These are phyloP conservation scores for Nakazawaea pomicola DNA, from an alignment of 805 yeast genomes.

Conservation along the genomic window DNA sequence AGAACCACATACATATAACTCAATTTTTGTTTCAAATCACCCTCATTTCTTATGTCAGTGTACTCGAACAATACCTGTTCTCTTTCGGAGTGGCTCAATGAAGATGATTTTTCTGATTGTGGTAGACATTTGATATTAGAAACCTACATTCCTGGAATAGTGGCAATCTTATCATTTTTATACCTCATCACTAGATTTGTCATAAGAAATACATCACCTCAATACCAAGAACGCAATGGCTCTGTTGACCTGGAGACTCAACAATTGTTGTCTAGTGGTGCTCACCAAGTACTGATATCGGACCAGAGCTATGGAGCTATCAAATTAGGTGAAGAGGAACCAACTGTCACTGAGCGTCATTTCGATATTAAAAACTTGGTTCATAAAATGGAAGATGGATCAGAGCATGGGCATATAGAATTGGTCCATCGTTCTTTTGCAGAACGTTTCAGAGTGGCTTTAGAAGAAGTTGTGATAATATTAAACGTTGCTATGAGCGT, in stretches of 20 bases:
- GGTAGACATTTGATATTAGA: slow-evolving; percentile 35
- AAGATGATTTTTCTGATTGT: slow-evolving; percentile 48
- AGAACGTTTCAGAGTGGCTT: slow-evolving; percentile 51
- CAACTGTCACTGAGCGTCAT: slow-evolving; percentile 47
- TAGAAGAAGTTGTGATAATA: slow-evolving; percentile 37
- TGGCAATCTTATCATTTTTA: slow-evolving; percentile 9
- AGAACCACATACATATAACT: too few species aligned
- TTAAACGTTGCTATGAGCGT: slow-evolving; percentile 32
- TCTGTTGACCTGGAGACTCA: slow-evolving; percentile 10
- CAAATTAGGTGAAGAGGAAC: slow-evolving; percentile 4
- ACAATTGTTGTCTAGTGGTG: slow-evolving; percentile 10
- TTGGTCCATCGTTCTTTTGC: slow-evolving; percentile 39
- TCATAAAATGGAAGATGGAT: slow-evolving; percentile 54
- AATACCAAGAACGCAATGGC: not conserved
- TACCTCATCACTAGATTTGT: slow-evolving; percentile 5
- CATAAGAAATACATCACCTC: slow-evolving; percentile 7
- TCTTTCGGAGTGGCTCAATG: not conserved
- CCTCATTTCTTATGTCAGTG: too few species aligned
- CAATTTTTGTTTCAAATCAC: too few species aligned
- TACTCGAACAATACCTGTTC: not conserved
- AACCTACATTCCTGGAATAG: slow-evolving; percentile 14
- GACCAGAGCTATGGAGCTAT: slow-evolving; percentile 16
- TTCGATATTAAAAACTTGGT: slow-evolving; percentile 57
- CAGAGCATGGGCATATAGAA: slow-evolving; percentile 50
- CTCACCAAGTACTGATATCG: too few species aligned